Evolutionary conservation across 306 rosid species (phyloP).

Genomic region (Dryas alaskensis): DNA sequence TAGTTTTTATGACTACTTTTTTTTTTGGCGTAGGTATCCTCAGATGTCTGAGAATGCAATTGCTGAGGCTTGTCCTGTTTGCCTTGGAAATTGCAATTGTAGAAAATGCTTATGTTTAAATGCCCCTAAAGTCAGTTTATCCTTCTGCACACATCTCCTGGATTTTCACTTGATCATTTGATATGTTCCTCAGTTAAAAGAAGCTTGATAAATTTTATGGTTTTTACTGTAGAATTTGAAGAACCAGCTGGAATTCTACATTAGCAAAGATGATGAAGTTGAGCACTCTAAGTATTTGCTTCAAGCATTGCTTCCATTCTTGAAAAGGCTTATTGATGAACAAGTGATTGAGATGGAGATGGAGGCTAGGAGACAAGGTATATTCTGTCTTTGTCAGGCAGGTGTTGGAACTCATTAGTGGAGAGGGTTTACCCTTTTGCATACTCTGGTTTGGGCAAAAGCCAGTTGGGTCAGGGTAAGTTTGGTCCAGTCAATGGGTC

Average conservation of each 20-base stretch:
- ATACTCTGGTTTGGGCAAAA: too few relatives aligned
- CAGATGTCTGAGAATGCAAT: conserved; percentile 39
- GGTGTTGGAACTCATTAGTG: not conserved
- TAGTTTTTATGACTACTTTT: not conserved
- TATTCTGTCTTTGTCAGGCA: not conserved
- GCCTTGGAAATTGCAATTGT: conserved; percentile 80
- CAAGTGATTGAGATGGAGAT: conserved; percentile 52
- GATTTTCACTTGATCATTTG: not conserved
- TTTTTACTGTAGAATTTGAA: conserved; percentile 33
- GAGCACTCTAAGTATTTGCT: conserved; percentile 50
- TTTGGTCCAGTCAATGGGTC: too few relatives aligned
- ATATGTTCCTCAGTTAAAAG: not conserved
- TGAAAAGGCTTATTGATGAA: conserved; percentile 59
- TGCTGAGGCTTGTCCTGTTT: conserved; percentile 65
- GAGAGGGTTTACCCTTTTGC: not conserved
- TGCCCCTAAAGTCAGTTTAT: conserved; percentile 36
- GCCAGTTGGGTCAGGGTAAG: too few relatives aligned
- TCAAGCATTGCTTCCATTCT: conserved; percentile 59
- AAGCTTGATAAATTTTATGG: not conserved
- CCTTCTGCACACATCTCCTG: not conserved
- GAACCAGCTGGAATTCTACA: not conserved
- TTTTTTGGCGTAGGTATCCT: conserved; percentile 62
- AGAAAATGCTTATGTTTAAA: conserved; percentile 60
- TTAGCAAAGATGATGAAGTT: conserved; percentile 5
- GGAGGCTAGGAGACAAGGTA: conserved; percentile 75